A percentile compares a stretch with the other conserved stretches of the same genome.
Evolutionary conservation across 768 basidiomycete genomes (phyloP).

Genomic region (Boletus rubescentipes): DNA sequence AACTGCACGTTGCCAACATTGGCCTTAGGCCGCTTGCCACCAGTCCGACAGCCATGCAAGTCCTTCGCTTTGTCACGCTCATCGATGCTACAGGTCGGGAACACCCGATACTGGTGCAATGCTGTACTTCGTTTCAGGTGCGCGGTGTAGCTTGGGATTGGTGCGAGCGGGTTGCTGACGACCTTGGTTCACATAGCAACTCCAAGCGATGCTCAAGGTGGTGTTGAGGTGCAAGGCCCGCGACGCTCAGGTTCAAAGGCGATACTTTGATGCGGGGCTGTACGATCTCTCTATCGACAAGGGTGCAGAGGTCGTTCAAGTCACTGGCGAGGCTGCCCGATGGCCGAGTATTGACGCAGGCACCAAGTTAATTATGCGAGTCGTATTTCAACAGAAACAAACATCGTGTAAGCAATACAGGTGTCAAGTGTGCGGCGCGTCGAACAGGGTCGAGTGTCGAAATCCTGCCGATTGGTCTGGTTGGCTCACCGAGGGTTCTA

Average conservation of each 20-base stretch:
- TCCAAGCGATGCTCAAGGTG: constrained; percentile 18
- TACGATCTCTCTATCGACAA: constrained; percentile 28
- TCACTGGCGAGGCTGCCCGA: constrained; percentile 17
- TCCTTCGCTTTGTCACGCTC: constrained; percentile 23
- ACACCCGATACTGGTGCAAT: constrained; percentile 26
- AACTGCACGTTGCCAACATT: constrained; percentile 18
- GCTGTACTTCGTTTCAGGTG: constrained; percentile 28
- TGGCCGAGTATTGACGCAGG: constrained; percentile 27
- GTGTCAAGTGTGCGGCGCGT: constrained; percentile 22
- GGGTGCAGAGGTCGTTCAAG: constrained; percentile 22
- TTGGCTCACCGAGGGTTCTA: constrained; percentile 22
- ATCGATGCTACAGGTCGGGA: constrained; percentile 28
- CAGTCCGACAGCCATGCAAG: constrained; percentile 22
- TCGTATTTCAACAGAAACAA: constrained; percentile 21
- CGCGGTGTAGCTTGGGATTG: background rate
- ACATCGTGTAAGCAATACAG: constrained; percentile 10
- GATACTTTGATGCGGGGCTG: constrained; percentile 22
- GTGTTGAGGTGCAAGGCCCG: constrained; percentile 16
- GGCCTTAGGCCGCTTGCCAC: background rate
- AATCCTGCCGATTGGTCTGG: constrained; percentile 13
- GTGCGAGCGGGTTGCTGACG: background rate
- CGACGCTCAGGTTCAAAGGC: constrained; percentile 23
- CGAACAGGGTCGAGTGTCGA: constrained; percentile 17
- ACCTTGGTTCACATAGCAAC: constrained; percentile 16
- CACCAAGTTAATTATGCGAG: constrained; percentile 24